Conservation (phyloP, 805 yeast genomes). For the Huiozyma naganishii region DNA sequence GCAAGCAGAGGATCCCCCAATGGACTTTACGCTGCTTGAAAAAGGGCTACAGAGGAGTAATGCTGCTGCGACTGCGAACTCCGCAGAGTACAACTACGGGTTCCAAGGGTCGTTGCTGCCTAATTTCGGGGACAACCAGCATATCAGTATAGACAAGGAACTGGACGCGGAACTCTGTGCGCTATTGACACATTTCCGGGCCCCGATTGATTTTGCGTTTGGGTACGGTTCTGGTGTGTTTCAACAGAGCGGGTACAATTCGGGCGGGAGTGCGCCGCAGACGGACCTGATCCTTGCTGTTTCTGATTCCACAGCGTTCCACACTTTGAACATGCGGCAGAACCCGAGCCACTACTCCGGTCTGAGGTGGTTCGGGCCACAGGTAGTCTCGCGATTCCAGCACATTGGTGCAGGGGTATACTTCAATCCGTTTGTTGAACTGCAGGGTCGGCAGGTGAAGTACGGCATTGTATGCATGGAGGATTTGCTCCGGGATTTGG, state of each 20-base stretch:
- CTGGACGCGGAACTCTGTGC: conserved; percentile 36
- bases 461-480: conserved; percentile 75
- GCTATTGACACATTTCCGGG: conserved; percentile 47
- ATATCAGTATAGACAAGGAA: conserved; percentile 35
- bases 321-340: conserved; percentile 54
- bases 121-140: conserved; percentile 50
- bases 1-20: no score
- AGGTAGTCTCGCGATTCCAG: conserved; percentile 47
- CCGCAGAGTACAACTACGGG: conserved; percentile 19
- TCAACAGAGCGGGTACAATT: conserved; percentile 48
- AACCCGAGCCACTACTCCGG: conserved; percentile 72
- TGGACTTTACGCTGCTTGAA: conserved; percentile 9
- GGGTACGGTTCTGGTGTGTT: conserved; percentile 96
- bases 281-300: conserved; percentile 82
- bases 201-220: conserved; percentile 70
- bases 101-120: conserved; percentile 39
- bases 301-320: conserved; percentile 66
- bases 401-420: conserved; percentile 81
- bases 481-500: conserved; percentile 52
- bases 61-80: conserved; percentile 14
- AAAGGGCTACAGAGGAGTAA: conserved; percentile 19
- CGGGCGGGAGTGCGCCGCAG: conserved; percentile 42
- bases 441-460: conserved; percentile 53
- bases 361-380: conserved; percentile 48
- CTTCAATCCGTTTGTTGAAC: conserved; percentile 78